These are phyloP conservation scores for Protea cynaroides DNA, from an alignment of 164 flowering plant species.

Conservation along the genomic window DNA sequence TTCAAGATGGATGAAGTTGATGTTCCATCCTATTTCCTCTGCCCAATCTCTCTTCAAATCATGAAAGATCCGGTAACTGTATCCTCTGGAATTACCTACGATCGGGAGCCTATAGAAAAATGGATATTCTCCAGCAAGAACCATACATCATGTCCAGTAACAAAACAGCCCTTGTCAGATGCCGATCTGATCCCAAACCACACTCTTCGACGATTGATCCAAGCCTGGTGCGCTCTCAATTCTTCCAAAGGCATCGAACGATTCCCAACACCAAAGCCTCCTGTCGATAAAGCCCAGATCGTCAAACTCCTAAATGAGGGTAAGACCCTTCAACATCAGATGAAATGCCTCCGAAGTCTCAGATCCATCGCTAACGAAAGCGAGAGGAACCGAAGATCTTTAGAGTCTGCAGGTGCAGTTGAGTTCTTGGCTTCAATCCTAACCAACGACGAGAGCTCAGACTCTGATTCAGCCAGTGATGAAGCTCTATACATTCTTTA, in stretches of 20 bases:
- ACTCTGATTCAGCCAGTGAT: conserved; percentile 16
- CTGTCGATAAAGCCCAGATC: conserved; percentile 33
- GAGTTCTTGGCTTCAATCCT: conserved; percentile 43
- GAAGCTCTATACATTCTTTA: conserved; percentile 48
- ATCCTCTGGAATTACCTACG: conserved; percentile 79
- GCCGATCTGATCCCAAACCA: conserved; percentile 63
- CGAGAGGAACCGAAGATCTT: conserved; percentile 33
- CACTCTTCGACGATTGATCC: conserved; percentile 28
- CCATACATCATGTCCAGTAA: conserved; percentile 48
- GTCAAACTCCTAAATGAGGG: conserved; percentile 35
- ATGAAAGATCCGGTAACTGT: conserved; percentile 84
- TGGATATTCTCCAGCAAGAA: conserved; percentile 56
- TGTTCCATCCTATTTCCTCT: conserved; percentile 57
- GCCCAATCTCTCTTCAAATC: conserved; percentile 75
- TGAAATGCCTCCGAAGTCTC: conserved; percentile 36
- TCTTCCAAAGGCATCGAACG: conserved; percentile 44
- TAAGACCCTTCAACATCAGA: conserved; percentile 17
- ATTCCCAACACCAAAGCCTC: conserved; percentile 65
- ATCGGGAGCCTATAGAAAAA: conserved; percentile 58
- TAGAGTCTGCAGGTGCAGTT: conserved; percentile 46
- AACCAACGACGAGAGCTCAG: conserved; percentile 13
- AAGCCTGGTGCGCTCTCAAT: conserved; percentile 41
- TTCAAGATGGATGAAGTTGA: conserved; percentile 43
- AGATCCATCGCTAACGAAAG: conserved; percentile 29
- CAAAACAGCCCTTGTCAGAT: conserved; percentile 39